A percentile compares a stretch with the other conserved stretches of the same genome.
These are phyloP conservation scores for Anastatica hierochuntica DNA, from an alignment of 345 rosid species.

Conservation along the genomic window DNA sequence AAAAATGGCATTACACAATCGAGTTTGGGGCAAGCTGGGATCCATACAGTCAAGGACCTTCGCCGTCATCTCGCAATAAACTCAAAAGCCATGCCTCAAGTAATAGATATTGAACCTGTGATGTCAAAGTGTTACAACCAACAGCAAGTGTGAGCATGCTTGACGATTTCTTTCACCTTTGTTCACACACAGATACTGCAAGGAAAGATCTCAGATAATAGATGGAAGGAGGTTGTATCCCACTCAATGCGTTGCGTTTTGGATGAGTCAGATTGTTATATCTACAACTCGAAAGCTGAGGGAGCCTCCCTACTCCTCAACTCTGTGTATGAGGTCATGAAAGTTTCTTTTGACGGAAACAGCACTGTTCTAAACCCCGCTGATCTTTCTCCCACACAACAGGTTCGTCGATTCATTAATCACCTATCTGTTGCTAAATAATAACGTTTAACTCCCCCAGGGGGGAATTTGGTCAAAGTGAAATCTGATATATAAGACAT, in stretches of 20 bases:
- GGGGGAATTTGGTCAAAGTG: no score
- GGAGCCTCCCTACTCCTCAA: constrained; percentile 30
- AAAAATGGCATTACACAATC: constrained; percentile 31
- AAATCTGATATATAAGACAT: no score
- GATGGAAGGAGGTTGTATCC: constrained; percentile 44
- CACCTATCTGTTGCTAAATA: no score
- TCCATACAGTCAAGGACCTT: constrained; percentile 31
- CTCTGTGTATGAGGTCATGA: constrained; percentile 34
- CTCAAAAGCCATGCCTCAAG: constrained; percentile 23
- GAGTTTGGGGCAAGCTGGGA: not conserved
- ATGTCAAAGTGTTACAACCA: no score
- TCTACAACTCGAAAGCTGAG: constrained; percentile 21
- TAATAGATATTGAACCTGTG: constrained; percentile 25
- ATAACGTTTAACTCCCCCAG: no score
- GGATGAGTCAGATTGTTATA: constrained; percentile 30
- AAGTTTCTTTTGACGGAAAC: constrained; percentile 40
- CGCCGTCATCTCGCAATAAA: constrained; percentile 10
- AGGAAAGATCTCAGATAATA: constrained; percentile 29
- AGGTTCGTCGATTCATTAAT: no score
- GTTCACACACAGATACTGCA: constrained; percentile 38
- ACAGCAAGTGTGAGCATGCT: not conserved
- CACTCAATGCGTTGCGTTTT: constrained; percentile 43
- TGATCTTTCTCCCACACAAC: no score
- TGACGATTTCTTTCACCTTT: not conserved
- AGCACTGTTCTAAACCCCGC: no score